These are phyloP conservation scores for Triticum aestivum DNA, from an alignment of 176 grass and related monocot genomes.

Conservation along the genomic window IWGSC_CS_RefSeq_v2.1 NC_057796.1:3156937-3157436, in stretches of 20 bases:
- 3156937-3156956: slow-evolving; percentile 57
- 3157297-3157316: no score
- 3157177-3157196: neutral
- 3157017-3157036: neutral
- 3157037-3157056: neutral
- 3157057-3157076: neutral
- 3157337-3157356: no score
- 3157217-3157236: neutral
- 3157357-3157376: no score
- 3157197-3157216: neutral
- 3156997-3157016: neutral
- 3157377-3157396: no score
- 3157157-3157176: neutral
- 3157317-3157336: no score
- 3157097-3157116: neutral
- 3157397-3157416: no score
- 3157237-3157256: no score
- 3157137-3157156: neutral
- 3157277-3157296: no score
- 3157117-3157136: neutral
- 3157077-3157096: neutral
- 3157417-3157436: no score
- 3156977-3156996: neutral
- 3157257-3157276: no score
- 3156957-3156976: slow-evolving; percentile 18